A percentile compares a stretch with the other conserved stretches of the same genome.
phyloP scores from a whole-genome alignment of 169 alveolate genomes.

The Sarcocystis neurona region DNA sequence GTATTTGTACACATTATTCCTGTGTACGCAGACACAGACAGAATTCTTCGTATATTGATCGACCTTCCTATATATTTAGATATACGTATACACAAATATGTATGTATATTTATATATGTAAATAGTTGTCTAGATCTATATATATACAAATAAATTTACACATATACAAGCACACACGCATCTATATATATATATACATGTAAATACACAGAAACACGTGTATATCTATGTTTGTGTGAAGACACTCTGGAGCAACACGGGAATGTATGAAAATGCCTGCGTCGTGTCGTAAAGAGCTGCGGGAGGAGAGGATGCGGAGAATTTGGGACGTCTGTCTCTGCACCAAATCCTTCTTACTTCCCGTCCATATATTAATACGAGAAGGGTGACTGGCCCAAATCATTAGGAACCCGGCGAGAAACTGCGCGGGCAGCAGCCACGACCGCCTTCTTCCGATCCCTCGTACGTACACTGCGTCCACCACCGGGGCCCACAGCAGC shows the following conservation, averaged over 20 bases:
- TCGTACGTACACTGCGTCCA: conserved; percentile 82
- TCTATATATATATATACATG: conserved; percentile 68
- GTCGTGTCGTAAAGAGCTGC: neutral
- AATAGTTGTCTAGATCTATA: neutral
- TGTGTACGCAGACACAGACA: too few relatives aligned
- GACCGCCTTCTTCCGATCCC: conserved; percentile 89
- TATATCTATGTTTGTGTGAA: too few relatives aligned
- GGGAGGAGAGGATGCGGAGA: neutral
- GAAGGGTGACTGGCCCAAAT: conserved; percentile 56
- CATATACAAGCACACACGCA: conserved; percentile 19
- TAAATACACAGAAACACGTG: conserved; percentile 63
- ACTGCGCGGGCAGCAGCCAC: conserved; percentile 91
- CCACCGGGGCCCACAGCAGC: conserved; percentile 93
- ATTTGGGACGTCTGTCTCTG: neutral
- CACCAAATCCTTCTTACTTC: neutral
- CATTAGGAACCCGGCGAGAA: conserved; percentile 68
- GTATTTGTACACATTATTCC: too few relatives aligned
- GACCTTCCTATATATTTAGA: conserved; percentile 20
- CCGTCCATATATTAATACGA: neutral
- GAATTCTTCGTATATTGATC: too few relatives aligned
- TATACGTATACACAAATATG: conserved; percentile 8
- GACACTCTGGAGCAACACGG: conserved; percentile 22
- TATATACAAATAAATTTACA: neutral
- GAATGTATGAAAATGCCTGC: neutral
- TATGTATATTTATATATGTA: neutral